Conservation (phyloP, 2,329 filamentous ascomycete genomes). For the Fonsecaea erecta region DNA sequence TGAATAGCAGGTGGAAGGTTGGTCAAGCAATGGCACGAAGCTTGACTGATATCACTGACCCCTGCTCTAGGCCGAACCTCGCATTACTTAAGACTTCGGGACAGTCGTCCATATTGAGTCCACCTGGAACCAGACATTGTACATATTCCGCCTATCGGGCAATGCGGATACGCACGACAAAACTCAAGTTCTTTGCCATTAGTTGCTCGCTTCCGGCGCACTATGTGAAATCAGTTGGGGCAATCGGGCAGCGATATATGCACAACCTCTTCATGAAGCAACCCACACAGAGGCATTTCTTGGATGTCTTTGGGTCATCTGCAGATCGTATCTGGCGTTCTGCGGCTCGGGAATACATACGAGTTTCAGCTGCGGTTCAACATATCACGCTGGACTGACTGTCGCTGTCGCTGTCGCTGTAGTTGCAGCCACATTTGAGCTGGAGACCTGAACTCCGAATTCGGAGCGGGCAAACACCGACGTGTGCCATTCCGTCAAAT, state of each 20-base stretch:
- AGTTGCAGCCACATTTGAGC: neutral
- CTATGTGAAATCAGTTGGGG: neutral
- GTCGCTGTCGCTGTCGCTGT: no score
- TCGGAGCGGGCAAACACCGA: constrained; percentile 4
- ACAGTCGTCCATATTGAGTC: neutral
- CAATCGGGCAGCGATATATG: neutral
- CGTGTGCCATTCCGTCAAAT: neutral
- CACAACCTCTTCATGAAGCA: neutral
- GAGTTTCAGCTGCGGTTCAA: neutral
- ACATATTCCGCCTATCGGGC: constrained; percentile 12
- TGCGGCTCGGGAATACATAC: neutral
- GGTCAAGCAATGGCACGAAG: neutral
- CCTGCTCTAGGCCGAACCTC: constrained; percentile 28
- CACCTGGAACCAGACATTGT: constrained; percentile 11
- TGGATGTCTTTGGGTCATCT: neutral
- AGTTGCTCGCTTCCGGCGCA: neutral
- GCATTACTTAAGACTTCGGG: constrained; percentile 35
- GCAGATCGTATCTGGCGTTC: neutral
- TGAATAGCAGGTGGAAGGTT: constrained; percentile 72
- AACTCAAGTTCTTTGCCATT: neutral
- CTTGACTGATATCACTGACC: constrained; percentile 13
- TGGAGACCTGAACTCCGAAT: neutral
- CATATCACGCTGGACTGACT: no score
- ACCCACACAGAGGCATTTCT: neutral
- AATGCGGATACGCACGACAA: neutral